Conservation (phyloP, 1,284 basidiomycete species). For the Omphalotus olearius region DNA sequence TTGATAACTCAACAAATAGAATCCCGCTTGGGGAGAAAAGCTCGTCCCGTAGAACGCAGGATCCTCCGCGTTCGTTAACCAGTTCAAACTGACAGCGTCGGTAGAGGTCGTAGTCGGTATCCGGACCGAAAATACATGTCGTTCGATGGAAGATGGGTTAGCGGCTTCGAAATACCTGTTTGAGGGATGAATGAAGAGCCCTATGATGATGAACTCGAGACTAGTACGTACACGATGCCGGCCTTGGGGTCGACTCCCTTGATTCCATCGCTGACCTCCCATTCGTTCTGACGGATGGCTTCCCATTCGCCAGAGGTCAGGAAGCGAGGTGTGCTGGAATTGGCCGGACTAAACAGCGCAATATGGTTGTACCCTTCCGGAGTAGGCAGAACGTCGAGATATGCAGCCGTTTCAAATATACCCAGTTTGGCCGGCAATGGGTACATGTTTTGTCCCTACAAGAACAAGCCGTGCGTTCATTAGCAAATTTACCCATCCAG, state of each 20-base stretch:
- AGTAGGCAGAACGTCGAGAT: conserved; percentile 84
- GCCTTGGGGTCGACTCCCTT: conserved; percentile 64
- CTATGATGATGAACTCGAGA: conserved; percentile 18
- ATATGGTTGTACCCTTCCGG: conserved; percentile 84
- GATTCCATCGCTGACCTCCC: conserved; percentile 76
- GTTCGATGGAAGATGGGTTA: conserved; percentile 75
- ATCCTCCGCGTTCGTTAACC: conserved; percentile 50
- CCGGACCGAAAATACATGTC: conserved; percentile 78
- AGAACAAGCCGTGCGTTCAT: background rate
- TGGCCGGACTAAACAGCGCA: conserved; percentile 80
- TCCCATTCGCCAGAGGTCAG: conserved; percentile 90
- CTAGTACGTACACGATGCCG: conserved; percentile 63
- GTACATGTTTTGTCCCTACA: conserved; percentile 57
- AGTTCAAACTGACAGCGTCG: conserved; percentile 36
- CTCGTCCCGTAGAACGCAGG: conserved; percentile 57
- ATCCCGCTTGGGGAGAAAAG: conserved; percentile 84
- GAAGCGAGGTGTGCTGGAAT: conserved; percentile 67
- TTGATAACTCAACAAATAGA: conserved; percentile 76
- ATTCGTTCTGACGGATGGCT: conserved; percentile 69
- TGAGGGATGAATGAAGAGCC: background rate
- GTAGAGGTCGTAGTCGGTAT: conserved; percentile 42
- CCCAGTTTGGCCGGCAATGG: conserved; percentile 42
- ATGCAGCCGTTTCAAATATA: conserved; percentile 42
- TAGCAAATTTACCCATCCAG: background rate
- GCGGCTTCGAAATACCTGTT: conserved; percentile 86